Evolutionary conservation across 768 basidiomycete genomes (phyloP), one percentile per base, ranked within the genome.

Genomic region (Leucocoprinus birnbaumii): DNA sequence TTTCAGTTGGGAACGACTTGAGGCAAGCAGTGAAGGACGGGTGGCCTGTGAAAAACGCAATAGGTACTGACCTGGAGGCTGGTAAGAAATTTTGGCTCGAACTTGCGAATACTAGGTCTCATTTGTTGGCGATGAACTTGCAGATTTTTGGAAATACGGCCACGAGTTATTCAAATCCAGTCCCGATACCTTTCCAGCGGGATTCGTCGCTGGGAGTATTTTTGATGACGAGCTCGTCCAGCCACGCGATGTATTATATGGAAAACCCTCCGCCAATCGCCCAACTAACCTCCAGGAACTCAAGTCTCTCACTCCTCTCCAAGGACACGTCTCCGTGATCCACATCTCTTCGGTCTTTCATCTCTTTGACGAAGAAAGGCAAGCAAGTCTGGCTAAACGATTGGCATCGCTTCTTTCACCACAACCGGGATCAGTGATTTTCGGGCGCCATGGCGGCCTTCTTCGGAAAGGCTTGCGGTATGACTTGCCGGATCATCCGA

Each of bases 141-240:
- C n/a, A 85, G 85, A 69, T 14, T 82, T 83, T 57, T 86, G 84
- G 85, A 72, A 80, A 6, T 69, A 78, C 3, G 86, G 86, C 1
- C 84, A 87, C 58, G 71, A 78, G 41, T 71, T 88, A 14, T 89
- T 85, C 68, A 74, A 65, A 49, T 74, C 79, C 3, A 80, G 72
- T 0, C 75, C 78, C 0, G 68, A 75, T 34, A 72, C 75, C 0
- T 86, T 82, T 65, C 80, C 83, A 2, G 80, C 73, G 0, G 65
- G 70, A 0, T 87, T 88, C 62, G 51, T 87, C 14, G 65, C 72
- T 11, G 86, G 86, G 1, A 77, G 87, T 58, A 72, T 66, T 0
- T 76, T 87, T 45, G 74, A 83, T 57, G 65, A 74, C 8, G 53
- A 58, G 2, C 68, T 79, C 48, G 71, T 85, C 26, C 61, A 62